Base-by-base conservation (phyloP, 1,284 basidiomycete species). In the Ceratobasidium sp. region DNA sequence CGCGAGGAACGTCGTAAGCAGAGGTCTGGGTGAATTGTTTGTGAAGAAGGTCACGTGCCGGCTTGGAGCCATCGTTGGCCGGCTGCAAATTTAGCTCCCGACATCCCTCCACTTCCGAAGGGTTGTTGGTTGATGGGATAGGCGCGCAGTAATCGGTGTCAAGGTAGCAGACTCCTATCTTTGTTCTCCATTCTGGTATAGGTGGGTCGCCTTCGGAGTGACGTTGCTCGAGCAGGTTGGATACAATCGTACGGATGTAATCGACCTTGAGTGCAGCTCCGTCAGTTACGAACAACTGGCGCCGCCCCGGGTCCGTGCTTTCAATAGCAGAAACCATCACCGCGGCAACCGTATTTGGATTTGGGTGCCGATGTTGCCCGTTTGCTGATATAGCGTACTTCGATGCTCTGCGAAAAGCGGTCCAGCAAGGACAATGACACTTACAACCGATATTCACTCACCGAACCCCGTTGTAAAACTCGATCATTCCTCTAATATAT, bases 381-480 rank as follows among this genome's bases (percentile, higher is more conserved):
- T 62, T 62, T 26, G 59, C 59, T 3, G 59, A 62, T 7, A 62
- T 62, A 5, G 33, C 59, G 26, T 62, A 62, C 15, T 62, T 62
- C 10, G 20, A 38, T 9, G 59, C 59, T 3, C 59, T 59, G n/a
- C 33, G n/a, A 59, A 13, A 1, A n/a, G 7, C 46, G 17, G 17
- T n/a, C n/a, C n/a, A n/a, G n/a, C 12, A 48, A 17, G 1, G 46
- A 10, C 46, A 3, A 48, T 17, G 7, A n/a, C n/a, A n/a, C n/a
- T n/a, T n/a, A n/a, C 17, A 48, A 7, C 46, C 33, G 4, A 48
- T 48, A 48, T n/a, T 17, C 46, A 48, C 46, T 48, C 46, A 48
- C 46, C 46, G 10, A 48, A 48, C 46, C 46, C 46, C 9, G 12
- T 48, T 10, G 17, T 48, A 48, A 48, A 48, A 48, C 1, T 10